Evolutionary conservation across 164 flowering plant genomes (phyloP), one percentile per base, ranked within the genome.

Genomic region (Nymphaea thermarum): DNA sequence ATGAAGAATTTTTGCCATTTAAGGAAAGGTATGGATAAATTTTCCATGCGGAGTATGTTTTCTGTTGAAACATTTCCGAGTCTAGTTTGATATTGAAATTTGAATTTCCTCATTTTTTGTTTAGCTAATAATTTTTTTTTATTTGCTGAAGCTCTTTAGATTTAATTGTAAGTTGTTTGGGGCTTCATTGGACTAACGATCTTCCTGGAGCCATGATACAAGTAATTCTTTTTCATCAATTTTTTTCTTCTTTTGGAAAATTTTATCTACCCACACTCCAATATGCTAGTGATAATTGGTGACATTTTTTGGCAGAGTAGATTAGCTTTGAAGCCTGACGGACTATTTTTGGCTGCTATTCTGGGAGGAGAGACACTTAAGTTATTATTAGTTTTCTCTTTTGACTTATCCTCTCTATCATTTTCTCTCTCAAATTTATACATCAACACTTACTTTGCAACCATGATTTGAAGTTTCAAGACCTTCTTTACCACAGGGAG

Each of bases 191-290:
- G 98, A 88, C 96, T 65, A 91, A 94, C 81, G 98, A 94, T 88
- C 93, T 94, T 75, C 97, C 97, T 10, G 98, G 98, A 66, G 96
- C 96, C 63, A 93, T 93, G 98, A 93, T 91, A 73, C 96, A 92
- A 85, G 96, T 86, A 70, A 60, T 15, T 15, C 41, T 43, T 57
- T 6, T 70, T 43, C 16, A 42, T 57, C 43, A 2, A 57, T 66
- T 43, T 62, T 63, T 61, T 14, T 55, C 25, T 65, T n/a, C 36
- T 7, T 2, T 25, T 43, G 55, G 10, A 41, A 4, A 18, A 2
- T 11, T 47, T 55, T n/a, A 11, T 60, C 14, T 70, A 5, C 51
- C 60, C n/a, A 62, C n/a, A 62, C 43, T 16, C 62, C 25, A 67
- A 55, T 65, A 25, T 42, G 42, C 69, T 6, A 6, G 7, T 18